phyloP scores from a whole-genome alignment of 2,329 filamentous ascomycete species.

The Venturia oleaginea region DNA sequence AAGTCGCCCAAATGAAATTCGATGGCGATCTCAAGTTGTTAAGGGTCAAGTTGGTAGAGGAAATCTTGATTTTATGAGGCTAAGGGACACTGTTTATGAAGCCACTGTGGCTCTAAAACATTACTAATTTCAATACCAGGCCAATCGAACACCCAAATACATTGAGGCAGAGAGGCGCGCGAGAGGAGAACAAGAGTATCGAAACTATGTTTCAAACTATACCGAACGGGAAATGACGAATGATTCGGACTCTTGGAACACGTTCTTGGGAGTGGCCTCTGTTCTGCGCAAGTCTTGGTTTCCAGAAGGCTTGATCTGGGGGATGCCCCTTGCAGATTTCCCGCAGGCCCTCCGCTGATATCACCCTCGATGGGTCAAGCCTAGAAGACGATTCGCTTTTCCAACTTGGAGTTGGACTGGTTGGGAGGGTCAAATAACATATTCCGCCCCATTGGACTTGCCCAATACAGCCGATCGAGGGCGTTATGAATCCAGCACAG shows the following conservation, averaged over 20 bases:
- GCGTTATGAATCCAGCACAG: background rate
- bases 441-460: background rate
- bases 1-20: too few species aligned
- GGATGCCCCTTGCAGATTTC: slow-evolving; percentile 4
- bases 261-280: slow-evolving; percentile 3
- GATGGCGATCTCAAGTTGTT: too few species aligned
- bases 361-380: slow-evolving; percentile 3
- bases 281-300: slow-evolving; percentile 6
- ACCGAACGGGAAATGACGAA: slow-evolving; percentile 3
- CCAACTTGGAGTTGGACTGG: slow-evolving; percentile 11
- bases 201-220: background rate
- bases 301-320: background rate
- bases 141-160: background rate
- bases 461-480: background rate
- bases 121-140: background rate
- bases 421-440: slow-evolving; percentile 10
- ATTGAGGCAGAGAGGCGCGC: background rate
- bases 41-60: too few species aligned
- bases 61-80: too few species aligned
- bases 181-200: background rate
- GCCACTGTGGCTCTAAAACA: background rate
- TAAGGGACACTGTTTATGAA: too few species aligned
- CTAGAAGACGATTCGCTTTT: slow-evolving; percentile 2
- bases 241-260: slow-evolving; percentile 10
- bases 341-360: slow-evolving; percentile 9